Base-by-base conservation (phyloP, 1,284 basidiomycete species). In the Abortiporus biennis region DNA sequence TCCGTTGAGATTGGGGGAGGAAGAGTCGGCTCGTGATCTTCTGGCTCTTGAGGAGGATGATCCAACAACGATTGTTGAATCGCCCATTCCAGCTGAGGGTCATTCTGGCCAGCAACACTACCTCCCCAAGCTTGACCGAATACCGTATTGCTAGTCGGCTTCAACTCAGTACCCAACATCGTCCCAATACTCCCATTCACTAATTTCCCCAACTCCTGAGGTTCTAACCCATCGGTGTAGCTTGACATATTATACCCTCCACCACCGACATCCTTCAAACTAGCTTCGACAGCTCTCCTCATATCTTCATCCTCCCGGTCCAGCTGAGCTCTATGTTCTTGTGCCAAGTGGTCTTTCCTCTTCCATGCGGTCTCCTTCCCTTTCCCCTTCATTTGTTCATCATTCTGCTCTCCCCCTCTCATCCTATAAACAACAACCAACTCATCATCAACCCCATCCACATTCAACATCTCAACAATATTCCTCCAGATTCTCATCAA, bases 391-490 rank as follows among this genome's bases (percentile, higher is more conserved):
- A 23, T 24, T 22, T 21, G 27, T 13, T 45, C 21, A 12, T n/a
- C 12, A 36, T 24, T 19, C 29, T 62, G 59, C 51, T 69, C 68
- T 3, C n/a, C n/a, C n/a, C n/a, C n/a, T n/a, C n/a, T n/a, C n/a
- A 59, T 52, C 17, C 76, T 72, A 55, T 81, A 82, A 1, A 78
- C 59, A 16, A 81, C 50, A 46, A 72, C 62, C 34, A 80, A 56
- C 13, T 54, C 62, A 2, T 52, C 51, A 43, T 72, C 65, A 3
- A 80, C 57, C 13, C 59, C 59, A 1, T 53, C 48, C 9, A 72
- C 55, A 40, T 60, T 50, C 39, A 74, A 54, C 36, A 53, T 55
- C 8, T 54, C 52, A 3, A 67, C 56, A 0, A 51, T 48, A 21
- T 55, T 49, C 9, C 47, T 43, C 65, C 63, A 71, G 23, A 56